Evolutionary conservation across 495 filamentous ascomycete species (phyloP), one percentile per base, ranked within the genome.

Genomic region (Podospora australis): DNA sequence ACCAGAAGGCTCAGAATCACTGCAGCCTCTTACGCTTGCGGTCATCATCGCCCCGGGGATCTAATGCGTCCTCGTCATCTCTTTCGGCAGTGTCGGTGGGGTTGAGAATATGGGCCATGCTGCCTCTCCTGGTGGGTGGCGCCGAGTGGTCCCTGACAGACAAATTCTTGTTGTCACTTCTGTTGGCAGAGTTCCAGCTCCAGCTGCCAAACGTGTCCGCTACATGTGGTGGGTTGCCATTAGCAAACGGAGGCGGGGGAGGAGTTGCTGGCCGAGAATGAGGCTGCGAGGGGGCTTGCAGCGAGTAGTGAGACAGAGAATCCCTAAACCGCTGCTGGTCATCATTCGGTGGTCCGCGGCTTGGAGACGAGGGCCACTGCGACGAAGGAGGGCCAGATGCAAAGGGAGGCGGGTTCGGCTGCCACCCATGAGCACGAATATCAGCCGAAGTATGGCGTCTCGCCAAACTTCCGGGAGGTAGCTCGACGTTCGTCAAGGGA

Each of bases 381-480:
- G 79, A 64, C 8, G 82, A 87, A 28, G 81, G 79, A 19, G 87
- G 83, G 3, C 83, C 83, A 17, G 86, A 83, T 2, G 70, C 74
- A 52, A 75, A 69, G 49, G 88, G 88, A 10, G 90, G 87, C 21
- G 76, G 74, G 35, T 71, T 77, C 13, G 80, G 75, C 54, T 85
- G 82, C 92, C 92, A 96, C 43, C 88, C 87, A 55, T 86, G 85
- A 32, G 86, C 81, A 23, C 92, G 86, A 54, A 98, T 97, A 57
- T 98, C 92, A 45, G 92, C 92, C 39, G 91, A 92, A 1, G 92
- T 98, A 66, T 98, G 92, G 35, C 92, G 82, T 17, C 92, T 83
- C 24, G 83, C 77, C 26, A 96, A 71, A 56, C 82, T 86, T 43
- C 81, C 78, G 9, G 87, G 84, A 20, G 87, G 86, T 21, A 88